Evolutionary conservation across 139 green algal species (phyloP), one percentile per base, ranked within the genome.

Genomic region (Chlorella sp.): DNA sequence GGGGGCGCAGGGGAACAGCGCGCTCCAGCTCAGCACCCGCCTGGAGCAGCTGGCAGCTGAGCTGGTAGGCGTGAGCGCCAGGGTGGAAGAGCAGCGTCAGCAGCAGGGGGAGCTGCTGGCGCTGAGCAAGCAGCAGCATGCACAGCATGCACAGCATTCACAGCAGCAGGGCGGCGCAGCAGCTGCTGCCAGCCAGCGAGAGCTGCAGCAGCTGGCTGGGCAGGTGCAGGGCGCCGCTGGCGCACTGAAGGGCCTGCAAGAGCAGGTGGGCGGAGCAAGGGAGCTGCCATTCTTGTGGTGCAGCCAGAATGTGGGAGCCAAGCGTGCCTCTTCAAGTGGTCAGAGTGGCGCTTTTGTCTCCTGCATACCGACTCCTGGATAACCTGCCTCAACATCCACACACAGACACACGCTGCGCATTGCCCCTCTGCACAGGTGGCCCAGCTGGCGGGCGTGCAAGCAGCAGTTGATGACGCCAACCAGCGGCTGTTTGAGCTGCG

Each of bases 401-500:
- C 2, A 76, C 26, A 57, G 22, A 1, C 22, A 76, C 22, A 14
- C 24, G 5, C n/a, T 24, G 32, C 71, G 26, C 71, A 15, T 22
- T 40, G 3, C 9, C 75, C 75, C 34, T 81, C 34, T 66, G 61
- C 77, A 39, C 84, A 89, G 71, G 73, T 61, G 18, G 48, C 7
- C 3, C 71, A 60, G 71, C n/a, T 89, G 48, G 71, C 73, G 32
- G 48, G 21, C 14, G 22, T 89, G 48, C 71, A 83, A 36, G 71
- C 37, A 3, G 71, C 48, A 1, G 28, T 89, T 19, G 85, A 89
- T 9, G 85, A 89, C 9, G 26, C 34, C n/a, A 83, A 83, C 42
- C 85, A 89, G 71, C 85, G 71, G 42, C 24, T 89, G 71, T 89
- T 89, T 61, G 85, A 89, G 71, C 73, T 89, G 71, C 71, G 85